Conservation (phyloP, 495 filamentous ascomycete species). For the Parathielavia hyrcaniae region DNA sequence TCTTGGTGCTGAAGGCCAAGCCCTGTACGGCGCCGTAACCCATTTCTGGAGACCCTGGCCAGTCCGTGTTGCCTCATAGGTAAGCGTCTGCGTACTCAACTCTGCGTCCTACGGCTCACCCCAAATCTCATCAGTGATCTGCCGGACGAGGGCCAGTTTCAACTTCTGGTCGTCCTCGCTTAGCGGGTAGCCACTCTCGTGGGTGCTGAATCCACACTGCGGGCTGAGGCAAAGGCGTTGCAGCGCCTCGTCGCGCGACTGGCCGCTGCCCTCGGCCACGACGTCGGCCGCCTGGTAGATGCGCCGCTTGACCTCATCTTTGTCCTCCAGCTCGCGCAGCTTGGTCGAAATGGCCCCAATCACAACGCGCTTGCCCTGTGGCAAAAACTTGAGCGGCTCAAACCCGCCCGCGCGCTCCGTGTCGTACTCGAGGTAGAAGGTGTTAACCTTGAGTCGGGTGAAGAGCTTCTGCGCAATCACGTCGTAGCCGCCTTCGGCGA, state of each 20-base stretch:
- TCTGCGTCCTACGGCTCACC: conserved; percentile 48
- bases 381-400: conserved; percentile 67
- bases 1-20: not conserved
- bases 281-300: conserved; percentile 63
- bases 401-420: conserved; percentile 69
- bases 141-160: conserved; percentile 60
- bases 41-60: not conserved
- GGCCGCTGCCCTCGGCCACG: conserved; percentile 61
- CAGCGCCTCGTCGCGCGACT: conserved; percentile 58
- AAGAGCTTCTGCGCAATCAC: conserved; percentile 75
- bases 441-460: conserved; percentile 65
- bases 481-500: conserved; percentile 76
- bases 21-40: not conserved
- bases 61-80: not conserved
- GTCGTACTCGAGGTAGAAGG: conserved; percentile 82
- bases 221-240: conserved; percentile 65
- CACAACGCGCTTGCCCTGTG: conserved; percentile 68
- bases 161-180: conserved; percentile 61
- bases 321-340: conserved; percentile 64
- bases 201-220: conserved; percentile 75
- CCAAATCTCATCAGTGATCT: conserved; percentile 66
- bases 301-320: conserved; percentile 64
- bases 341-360: conserved; percentile 71
- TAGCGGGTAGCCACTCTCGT: conserved; percentile 61
- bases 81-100: not conserved